Percentiles rank a stretch among this genome's conserved stretches.
These are phyloP conservation scores for Pseudogymnoascus sp. DNA, from an alignment of 2,329 filamentous ascomycete species.

Conservation along the genomic window DNA sequence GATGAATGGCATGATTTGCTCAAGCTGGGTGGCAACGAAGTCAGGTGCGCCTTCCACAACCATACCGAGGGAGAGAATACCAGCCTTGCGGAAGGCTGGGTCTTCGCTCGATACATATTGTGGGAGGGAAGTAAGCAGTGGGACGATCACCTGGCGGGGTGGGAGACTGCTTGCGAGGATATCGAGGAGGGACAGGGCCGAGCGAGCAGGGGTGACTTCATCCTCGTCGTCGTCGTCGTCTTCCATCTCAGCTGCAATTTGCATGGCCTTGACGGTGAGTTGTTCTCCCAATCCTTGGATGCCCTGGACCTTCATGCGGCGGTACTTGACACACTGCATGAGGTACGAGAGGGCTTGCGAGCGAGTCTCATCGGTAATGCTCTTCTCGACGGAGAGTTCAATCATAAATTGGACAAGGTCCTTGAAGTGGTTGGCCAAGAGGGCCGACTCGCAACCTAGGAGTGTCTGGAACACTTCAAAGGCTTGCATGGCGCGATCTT, in stretches of 20 bases:
- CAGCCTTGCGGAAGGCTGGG: slow-evolving; percentile 76
- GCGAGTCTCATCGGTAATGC: slow-evolving; percentile 75
- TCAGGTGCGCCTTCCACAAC: slow-evolving; percentile 95
- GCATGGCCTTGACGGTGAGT: slow-evolving; percentile 78
- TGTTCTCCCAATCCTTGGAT: slow-evolving; percentile 77
- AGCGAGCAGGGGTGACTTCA: slow-evolving; percentile 75
- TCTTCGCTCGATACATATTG: slow-evolving; percentile 69
- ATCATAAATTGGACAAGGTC: slow-evolving; percentile 93
- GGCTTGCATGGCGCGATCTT: slow-evolving; percentile 79
- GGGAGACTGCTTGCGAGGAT: slow-evolving; percentile 82
- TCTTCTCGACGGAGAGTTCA: slow-evolving; percentile 68
- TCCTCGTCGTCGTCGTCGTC: slow-evolving; percentile 72
- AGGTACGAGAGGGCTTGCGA: slow-evolving; percentile 89
- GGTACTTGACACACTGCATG: slow-evolving; percentile 83
- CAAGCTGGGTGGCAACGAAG: slow-evolving; percentile 89
- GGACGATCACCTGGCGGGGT: slow-evolving; percentile 88
- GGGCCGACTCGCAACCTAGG: slow-evolving; percentile 77
- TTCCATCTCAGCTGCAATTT: slow-evolving; percentile 84
- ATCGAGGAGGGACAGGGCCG: slow-evolving; percentile 80
- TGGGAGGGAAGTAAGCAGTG: slow-evolving; percentile 78
- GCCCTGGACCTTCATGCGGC: slow-evolving; percentile 90
- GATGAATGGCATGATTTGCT: slow-evolving; percentile 76
- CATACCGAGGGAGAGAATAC: slow-evolving; percentile 85
- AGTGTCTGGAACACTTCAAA: slow-evolving; percentile 98
- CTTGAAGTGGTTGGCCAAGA: slow-evolving; percentile 78